These are phyloP conservation scores for Coprinellus micaceus DNA, from an alignment of 768 basidiomycete genomes.

Conservation along the genomic window DNA sequence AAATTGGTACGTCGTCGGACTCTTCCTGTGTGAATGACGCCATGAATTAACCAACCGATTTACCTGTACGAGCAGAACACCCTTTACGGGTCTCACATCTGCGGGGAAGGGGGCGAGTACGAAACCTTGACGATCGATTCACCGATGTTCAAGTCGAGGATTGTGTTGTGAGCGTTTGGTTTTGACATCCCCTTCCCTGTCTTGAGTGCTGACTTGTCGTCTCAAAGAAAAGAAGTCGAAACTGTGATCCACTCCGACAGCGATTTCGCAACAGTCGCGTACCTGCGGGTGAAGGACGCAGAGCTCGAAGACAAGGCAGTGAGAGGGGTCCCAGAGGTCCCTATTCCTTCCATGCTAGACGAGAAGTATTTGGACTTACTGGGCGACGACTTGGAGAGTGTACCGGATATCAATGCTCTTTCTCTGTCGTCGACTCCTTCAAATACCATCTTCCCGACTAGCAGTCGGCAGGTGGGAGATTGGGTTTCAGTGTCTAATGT, in stretches of 20 bases:
- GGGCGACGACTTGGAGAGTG: slow-evolving; percentile 10
- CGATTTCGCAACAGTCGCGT: slow-evolving; percentile 89
- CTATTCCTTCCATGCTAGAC: slow-evolving; percentile 54
- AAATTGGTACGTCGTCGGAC: slow-evolving; percentile 54
- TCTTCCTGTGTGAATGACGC: background rate
- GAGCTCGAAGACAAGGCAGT: slow-evolving; percentile 44
- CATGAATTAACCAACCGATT: background rate
- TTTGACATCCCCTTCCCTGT: background rate
- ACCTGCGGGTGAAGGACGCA: slow-evolving; percentile 74
- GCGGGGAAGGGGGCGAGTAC: slow-evolving; percentile 98
- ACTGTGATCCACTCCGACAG: slow-evolving; percentile 75
- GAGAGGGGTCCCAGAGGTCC: slow-evolving; percentile 12
- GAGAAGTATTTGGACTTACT: slow-evolving; percentile 31
- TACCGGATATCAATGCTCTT: background rate
- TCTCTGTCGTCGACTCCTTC: too few relatives aligned
- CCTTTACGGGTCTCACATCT: slow-evolving; percentile 86
- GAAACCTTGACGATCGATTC: slow-evolving; percentile 90
- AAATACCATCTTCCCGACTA: background rate
- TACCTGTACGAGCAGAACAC: slow-evolving; percentile 47
- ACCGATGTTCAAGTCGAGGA: slow-evolving; percentile 77
- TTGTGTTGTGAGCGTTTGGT: slow-evolving; percentile 53
- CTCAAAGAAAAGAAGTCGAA: slow-evolving; percentile 55
- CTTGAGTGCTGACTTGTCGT: background rate
- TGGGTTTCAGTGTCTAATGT: slow-evolving; percentile 75
- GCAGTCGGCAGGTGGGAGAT: slow-evolving; percentile 36